A percentile compares a stretch with the other conserved stretches of the same genome.
Conservation (phyloP, 306 rosid genomes). For the Cyclanthera cordifolia region DNA sequence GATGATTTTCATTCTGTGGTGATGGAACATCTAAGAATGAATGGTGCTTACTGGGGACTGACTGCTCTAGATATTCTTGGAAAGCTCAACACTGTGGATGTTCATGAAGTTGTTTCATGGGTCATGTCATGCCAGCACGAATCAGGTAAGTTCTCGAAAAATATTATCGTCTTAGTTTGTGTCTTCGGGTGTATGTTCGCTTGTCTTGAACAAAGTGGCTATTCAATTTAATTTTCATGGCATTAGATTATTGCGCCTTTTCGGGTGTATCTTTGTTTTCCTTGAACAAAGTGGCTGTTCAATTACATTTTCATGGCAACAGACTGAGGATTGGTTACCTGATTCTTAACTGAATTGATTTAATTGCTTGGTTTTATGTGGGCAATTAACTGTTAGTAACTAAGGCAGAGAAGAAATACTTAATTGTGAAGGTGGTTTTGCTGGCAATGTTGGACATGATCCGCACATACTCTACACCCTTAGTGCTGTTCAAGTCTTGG, state of each 20-base stretch:
- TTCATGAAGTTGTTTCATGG: constrained; percentile 64
- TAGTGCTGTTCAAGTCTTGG: constrained; percentile 81
- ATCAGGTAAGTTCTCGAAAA: constrained; percentile 35
- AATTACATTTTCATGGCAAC: background rate
- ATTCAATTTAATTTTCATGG: background rate
- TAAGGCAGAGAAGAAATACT: background rate
- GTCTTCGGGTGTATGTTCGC: background rate
- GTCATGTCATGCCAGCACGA: constrained; percentile 63
- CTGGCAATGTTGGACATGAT: constrained; percentile 77
- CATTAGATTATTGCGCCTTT: too few species aligned
- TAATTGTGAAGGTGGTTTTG: constrained; percentile 58
- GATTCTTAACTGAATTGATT: background rate
- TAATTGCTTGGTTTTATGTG: background rate
- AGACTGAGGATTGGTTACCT: background rate
- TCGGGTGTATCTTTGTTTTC: background rate
- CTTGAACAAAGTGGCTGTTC: background rate
- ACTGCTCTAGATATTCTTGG: constrained; percentile 63
- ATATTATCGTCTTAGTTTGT: background rate
- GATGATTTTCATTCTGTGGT: constrained; percentile 64
- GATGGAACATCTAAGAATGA: constrained; percentile 86
- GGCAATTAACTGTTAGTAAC: background rate
- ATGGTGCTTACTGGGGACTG: constrained; percentile 88
- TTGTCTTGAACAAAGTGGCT: background rate
- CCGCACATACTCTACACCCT: constrained; percentile 69
- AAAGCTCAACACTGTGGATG: constrained; percentile 53